Evolutionary conservation across 2,329 filamentous ascomycete genomes (phyloP), one percentile per base, ranked within the genome.

Genomic region (Hymenotorrendiella dingleyae): DNA sequence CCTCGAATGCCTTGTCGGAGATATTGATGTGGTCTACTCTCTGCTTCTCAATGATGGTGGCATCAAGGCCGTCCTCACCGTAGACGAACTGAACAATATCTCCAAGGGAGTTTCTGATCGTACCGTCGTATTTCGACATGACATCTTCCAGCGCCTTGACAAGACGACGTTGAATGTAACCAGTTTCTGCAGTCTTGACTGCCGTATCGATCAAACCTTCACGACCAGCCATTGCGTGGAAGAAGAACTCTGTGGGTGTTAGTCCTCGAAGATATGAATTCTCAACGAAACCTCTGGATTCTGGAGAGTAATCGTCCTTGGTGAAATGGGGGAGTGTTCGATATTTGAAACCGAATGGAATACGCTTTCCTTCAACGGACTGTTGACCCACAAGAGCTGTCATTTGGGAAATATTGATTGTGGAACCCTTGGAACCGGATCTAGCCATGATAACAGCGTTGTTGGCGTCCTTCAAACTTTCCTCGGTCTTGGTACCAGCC

Each of bases 391-490:
- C 94, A 52, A 97, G 78, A 20, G 93, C 93, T 49, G 90, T 94
- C 93, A 99, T 98, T 67, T 99, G 93, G 12, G 94, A 96, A 57
- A 99, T 97, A 65, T 99, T 99, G 73, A 98, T 97, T 10, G 88
- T 91, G 2, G 93, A 97, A 64, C 93, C 93, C 73, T 99, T 99
- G 55, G 94, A 98, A 59, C 93, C 93, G 46, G 93, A 96, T 40
- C 83, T 81, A 47, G 94, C 89, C 86, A 97, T 99, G 61, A 89
- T 87, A 42, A 94, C 88, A 38, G 91, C 91, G 59, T 97, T 96
- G 74, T 98, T 98, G 58, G 86, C 73, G 66, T 96, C 88, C 69
- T 95, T 96, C 63, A 98, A 70, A 73, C 86, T 89, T 68, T 88
- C 84, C 66, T 94, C 86, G 0, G 93, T 94, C 38, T 82, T 85